These are phyloP conservation scores for Borovskyia barvae DNA, from an alignment of 208 protist genomes.

Conservation along the genomic window DNA sequence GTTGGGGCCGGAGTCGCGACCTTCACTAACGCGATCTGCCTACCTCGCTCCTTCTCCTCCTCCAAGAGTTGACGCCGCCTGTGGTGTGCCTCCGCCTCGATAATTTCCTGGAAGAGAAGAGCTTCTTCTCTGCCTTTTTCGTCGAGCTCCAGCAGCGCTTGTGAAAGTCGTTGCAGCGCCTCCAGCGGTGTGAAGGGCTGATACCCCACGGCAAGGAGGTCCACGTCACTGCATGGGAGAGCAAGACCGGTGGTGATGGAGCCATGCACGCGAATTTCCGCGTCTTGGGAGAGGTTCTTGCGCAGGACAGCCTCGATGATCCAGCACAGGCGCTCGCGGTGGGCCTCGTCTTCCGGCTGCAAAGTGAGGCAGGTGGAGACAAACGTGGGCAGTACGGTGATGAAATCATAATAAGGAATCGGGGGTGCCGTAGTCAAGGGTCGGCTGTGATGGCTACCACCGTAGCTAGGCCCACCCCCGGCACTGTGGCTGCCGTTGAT, in stretches of 20 bases:
- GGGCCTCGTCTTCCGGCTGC: conserved; percentile 30
- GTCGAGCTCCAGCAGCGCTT: conserved; percentile 54
- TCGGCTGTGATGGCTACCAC: too few relatives aligned
- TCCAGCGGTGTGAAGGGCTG: conserved; percentile 63
- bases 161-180: conserved; percentile 64
- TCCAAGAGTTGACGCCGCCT: conserved; percentile 1
- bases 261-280: conserved; percentile 72
- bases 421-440: not conserved
- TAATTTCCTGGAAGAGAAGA: conserved; percentile 17
- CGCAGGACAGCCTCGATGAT: conserved; percentile 55
- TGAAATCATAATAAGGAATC: conserved; percentile 54
- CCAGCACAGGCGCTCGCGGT: conserved; percentile 60
- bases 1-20: not conserved
- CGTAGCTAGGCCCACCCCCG: not conserved
- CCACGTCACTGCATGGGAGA: conserved; percentile 77
- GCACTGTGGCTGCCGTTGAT: conserved; percentile 6
- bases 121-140: conserved; percentile 33
- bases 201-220: conserved; percentile 74
- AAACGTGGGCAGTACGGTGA: conserved; percentile 53
- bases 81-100: conserved; percentile 32
- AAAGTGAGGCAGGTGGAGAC: conserved; percentile 63
- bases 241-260: conserved; percentile 76
- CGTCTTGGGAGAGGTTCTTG: conserved; percentile 21
- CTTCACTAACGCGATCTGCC: conserved; percentile 1
- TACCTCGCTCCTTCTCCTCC: conserved; percentile 5